These are phyloP conservation scores for Aspergillus aculeatinus DNA, from an alignment of 2,329 filamentous ascomycete genomes.

Conservation along the genomic window DNA sequence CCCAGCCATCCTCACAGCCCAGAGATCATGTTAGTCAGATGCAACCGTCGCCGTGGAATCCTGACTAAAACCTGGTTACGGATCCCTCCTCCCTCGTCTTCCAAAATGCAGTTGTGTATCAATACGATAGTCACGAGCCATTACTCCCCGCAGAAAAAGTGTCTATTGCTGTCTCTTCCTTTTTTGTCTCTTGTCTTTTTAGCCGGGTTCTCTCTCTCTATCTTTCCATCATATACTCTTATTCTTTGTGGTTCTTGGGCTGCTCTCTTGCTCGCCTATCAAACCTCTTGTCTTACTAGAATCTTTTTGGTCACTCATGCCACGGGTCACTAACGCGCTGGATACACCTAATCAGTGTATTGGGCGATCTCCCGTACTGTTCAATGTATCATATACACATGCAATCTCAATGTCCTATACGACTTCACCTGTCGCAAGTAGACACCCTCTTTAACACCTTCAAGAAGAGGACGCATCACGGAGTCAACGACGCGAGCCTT, in stretches of 20 bases:
- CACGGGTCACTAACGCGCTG: neutral
- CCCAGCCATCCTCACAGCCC: too few relatives aligned
- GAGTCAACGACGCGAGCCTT: too few relatives aligned
- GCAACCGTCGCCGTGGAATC: too few relatives aligned
- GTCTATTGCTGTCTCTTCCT: neutral
- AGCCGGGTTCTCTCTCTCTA: neutral
- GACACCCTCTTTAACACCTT: too few relatives aligned
- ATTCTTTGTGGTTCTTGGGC: neutral
- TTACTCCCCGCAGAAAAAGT: neutral
- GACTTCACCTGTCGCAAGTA: neutral
- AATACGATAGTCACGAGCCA: neutral
- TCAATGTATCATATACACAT: conserved; percentile 1
- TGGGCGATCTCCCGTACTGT: too few relatives aligned
- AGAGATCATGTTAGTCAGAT: too few relatives aligned
- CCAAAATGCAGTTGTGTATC: neutral
- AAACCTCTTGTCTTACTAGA: conserved; percentile 10
- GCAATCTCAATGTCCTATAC: neutral
- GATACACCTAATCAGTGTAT: neutral
- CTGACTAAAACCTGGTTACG: too few relatives aligned
- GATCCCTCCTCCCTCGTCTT: neutral
- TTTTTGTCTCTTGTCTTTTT: neutral
- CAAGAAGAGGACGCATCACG: too few relatives aligned
- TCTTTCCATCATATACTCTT: neutral
- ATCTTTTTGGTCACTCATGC: neutral
- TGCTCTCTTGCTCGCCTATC: conserved; percentile 21